Evolutionary conservation across 2,329 filamentous ascomycete species (phyloP).

Genomic region (Colletotrichum sp.): DNA sequence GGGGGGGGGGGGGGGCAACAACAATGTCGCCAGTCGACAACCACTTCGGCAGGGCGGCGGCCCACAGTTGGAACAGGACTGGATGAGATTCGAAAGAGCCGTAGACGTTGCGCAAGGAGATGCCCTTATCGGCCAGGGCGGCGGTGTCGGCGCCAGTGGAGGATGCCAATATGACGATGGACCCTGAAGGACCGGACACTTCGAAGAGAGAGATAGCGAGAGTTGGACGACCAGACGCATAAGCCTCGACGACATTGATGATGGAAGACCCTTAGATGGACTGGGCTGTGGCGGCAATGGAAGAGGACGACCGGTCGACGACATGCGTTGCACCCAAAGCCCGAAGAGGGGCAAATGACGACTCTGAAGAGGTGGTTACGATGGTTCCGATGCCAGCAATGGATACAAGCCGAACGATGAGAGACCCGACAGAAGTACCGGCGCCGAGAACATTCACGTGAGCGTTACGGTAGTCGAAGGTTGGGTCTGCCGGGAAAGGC

Average conservation of each 20-base stretch:
- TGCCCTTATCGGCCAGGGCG: background rate
- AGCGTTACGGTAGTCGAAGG: background rate
- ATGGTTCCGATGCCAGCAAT: background rate
- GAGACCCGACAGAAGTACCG: background rate
- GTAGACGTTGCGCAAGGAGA: background rate
- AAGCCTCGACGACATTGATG: background rate
- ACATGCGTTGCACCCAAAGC: background rate
- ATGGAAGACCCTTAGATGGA: background rate
- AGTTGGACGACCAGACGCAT: background rate
- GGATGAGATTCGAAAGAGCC: background rate
- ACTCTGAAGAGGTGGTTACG: background rate
- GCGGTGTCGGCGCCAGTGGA: background rate
- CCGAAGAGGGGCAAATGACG: background rate
- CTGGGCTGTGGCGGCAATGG: background rate
- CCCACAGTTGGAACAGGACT: background rate
- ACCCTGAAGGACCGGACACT: too few relatives aligned
- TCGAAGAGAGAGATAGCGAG: background rate
- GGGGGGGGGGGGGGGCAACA: background rate
- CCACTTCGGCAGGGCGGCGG: background rate
- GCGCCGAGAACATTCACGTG: background rate
- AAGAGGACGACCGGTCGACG: background rate
- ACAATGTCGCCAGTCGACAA: background rate
- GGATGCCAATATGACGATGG: background rate
- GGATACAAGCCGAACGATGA: background rate
- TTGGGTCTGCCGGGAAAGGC: background rate